Evolutionary conservation across 495 filamentous ascomycete species (phyloP).

Genomic region (Neurospora tetraspora): DNA sequence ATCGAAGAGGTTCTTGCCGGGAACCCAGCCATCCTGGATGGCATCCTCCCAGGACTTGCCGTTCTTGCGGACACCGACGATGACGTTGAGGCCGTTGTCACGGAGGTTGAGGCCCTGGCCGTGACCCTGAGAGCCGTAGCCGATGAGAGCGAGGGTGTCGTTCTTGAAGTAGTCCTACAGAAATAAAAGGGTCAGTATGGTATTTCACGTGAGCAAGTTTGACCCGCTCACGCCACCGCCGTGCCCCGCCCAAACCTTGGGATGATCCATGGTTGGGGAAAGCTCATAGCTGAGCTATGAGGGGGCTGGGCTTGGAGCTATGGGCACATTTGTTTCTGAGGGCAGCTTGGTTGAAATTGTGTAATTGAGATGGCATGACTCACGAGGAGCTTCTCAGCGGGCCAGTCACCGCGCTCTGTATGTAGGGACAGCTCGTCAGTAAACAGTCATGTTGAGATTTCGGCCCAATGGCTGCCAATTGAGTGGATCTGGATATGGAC

Average conservation of each 20-base stretch:
- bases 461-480: neutral
- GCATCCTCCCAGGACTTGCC: constrained; percentile 98
- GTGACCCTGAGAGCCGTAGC: constrained; percentile 96
- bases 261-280: neutral
- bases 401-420: constrained; percentile 94
- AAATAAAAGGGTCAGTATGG: neutral
- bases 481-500: constrained; percentile 10
- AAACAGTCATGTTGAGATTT: neutral
- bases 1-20: constrained; percentile 96
- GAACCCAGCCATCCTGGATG: constrained; percentile 92
- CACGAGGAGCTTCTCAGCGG: constrained; percentile 89
- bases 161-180: constrained; percentile 95
- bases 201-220: neutral
- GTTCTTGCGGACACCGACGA: constrained; percentile 95
- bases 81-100: constrained; percentile 98
- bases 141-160: constrained; percentile 97
- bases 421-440: constrained; percentile 3
- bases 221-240: neutral
- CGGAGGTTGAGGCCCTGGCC: constrained; percentile 98
- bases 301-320: neutral
- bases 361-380: constrained; percentile 25
- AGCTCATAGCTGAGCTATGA: neutral
- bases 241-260: neutral
- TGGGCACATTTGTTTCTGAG: neutral
- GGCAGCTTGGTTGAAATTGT: neutral